Evolutionary conservation across 164 flowering plant genomes (phyloP), one percentile per base, ranked within the genome.

Genomic region (Nymphaea colorata): DNA sequence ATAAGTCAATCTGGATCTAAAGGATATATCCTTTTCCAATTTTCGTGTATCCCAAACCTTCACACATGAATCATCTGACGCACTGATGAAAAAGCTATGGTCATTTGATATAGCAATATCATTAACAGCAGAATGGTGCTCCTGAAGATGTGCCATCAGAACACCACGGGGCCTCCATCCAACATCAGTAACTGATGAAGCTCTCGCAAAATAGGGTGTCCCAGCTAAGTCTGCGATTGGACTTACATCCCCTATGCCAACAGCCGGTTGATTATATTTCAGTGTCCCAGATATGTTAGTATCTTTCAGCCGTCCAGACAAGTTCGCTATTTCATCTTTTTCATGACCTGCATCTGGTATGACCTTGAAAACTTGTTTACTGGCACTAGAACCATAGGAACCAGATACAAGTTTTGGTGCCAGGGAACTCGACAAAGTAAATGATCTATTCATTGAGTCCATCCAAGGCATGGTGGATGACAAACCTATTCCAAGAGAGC

Each of bases 161-260:
- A 95, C 96, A 14, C 99, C 99, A 68, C 98, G 96, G 43, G 99
- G 99, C 78, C 89, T 83, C 99, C 98, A 95, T 44, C 96, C 98
- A 36, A 87, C 78, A 80, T 95, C 99, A n/a, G 94, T 79, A 64
- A 84, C 76, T 41, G 87, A 72, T 71, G 92, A 69, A 68, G 86
- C 74, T 72, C 90, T 77, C 7, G 84, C 66, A 70, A 82, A 84
- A 59, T 90, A 77, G 41, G 88, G 73, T 67, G 78, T 6, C 61
- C 82, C 89, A 10, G 80, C 68, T 55, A 75, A 68, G 73, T 89
- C 93, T 75, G 73, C 44, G 62, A 82, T 57, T 43, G 85, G n/a
- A 43, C 91, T 68, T 44, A 65, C 71, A 72, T 86, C 88, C 65
- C 85, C 92, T 14, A 25, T 25, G 65, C 59, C 44, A 10, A 72